Evolutionary conservation across 345 rosid species (phyloP), one percentile per base, ranked within the genome.

Genomic region (Citrus maxima): DNA sequence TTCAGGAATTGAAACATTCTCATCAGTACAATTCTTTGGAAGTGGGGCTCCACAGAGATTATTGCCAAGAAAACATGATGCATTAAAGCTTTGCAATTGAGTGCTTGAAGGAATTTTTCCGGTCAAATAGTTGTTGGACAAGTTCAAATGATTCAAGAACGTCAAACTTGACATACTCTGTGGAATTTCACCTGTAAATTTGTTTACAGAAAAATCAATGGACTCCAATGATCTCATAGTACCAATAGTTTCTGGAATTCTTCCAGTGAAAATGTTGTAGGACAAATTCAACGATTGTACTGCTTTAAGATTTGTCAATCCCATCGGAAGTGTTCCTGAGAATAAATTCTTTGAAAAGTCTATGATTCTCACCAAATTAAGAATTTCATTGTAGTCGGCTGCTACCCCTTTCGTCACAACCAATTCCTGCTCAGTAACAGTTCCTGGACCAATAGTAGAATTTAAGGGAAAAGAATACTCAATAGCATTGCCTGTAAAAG

Each of bases 151-250:
- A 46, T 46, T 46, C 51, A 46, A 46, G 51, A 46, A 46, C 18
- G 51, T 46, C 51, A 46, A 46, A 46, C 51, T 12, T 3, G 51
- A 46, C 51, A 46, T 46, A 46, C 18, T 46, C 51, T 78, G 30
- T n/a, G 77, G 77, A 21, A 78, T 78, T 34, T 72, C 30, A 7
- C 81, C 72, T 0, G 77, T 63, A 4, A 78, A 28, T 27, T 34
- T 38, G 24, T 64, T 72, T 1, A 1, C 27, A 13, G 77, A 78
- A 7, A 78, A 74, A 74, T 74, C 68, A 0, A 73, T 18, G 0
- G 38, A 25, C 6, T 74, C 67, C 63, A 74, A 61, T 18, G 68
- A 61, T 37, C 27, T 61, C 77, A 74, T 61, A 25, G 4, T 12
- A 25, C 77, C 40, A 5, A 74, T 16, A 2, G 12, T 40, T 27